These are phyloP conservation scores for Clavariopsis aquatica DNA, from an alignment of 495 filamentous ascomycete genomes.

Conservation along the genomic window DNA sequence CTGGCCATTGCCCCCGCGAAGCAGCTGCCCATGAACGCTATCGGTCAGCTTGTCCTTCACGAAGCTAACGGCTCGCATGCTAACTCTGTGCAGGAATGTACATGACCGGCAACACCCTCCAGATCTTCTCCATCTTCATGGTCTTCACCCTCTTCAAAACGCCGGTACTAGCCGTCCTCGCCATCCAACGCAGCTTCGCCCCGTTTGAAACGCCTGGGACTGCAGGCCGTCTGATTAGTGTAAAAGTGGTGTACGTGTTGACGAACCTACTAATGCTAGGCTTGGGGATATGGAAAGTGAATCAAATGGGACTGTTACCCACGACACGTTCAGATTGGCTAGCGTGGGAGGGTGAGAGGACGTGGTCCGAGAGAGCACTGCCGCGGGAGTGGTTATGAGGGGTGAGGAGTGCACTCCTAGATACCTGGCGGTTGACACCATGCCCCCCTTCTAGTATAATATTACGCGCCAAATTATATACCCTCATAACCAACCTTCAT, in stretches of 20 bases:
- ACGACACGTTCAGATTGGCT: conserved; percentile 39
- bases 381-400: conserved; percentile 31
- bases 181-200: conserved; percentile 76
- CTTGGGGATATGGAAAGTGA: conserved; percentile 94
- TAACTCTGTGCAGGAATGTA: conserved; percentile 71
- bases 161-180: conserved; percentile 80
- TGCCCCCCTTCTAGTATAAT: no score
- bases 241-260: conserved; percentile 81
- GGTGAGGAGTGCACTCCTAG: conserved; percentile 7
- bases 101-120: conserved; percentile 97
- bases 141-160: conserved; percentile 98
- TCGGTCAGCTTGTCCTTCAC: conserved; percentile 51
- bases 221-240: conserved; percentile 65
- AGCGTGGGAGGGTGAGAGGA: conserved; percentile 37
- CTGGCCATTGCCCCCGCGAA: conserved; percentile 92
- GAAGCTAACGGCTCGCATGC: neutral
- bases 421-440: no score
- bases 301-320: conserved; percentile 94
- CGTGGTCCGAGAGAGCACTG: conserved; percentile 32
- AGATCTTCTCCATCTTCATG: conserved; percentile 99
- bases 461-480: no score
- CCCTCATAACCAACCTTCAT: no score
- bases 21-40: conserved; percentile 92
- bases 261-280: conserved; percentile 83
- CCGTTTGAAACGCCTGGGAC: conserved; percentile 87